phyloP scores from a whole-genome alignment of 371 early-diverging fungal genomes.

The Conidiobolus coronatus region DNA sequence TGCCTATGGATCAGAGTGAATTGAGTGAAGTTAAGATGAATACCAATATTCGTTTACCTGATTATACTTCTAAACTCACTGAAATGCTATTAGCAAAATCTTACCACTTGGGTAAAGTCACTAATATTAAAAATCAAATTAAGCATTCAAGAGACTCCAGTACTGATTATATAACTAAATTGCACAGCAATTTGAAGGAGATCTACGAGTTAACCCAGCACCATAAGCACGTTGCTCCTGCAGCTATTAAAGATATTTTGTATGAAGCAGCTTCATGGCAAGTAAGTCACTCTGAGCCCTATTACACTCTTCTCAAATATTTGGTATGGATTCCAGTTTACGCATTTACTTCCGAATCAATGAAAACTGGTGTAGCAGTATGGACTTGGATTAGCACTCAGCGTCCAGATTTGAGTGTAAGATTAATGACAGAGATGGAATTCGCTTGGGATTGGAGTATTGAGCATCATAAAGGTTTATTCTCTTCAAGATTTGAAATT shows the following conservation, averaged over 20 bases:
- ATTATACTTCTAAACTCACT: not conserved
- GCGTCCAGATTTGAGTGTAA: conserved; percentile 39
- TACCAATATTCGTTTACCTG: not conserved
- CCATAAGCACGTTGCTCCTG: conserved; percentile 12
- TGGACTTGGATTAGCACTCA: conserved; percentile 77
- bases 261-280: conserved; percentile 17
- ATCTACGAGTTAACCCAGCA: conserved; percentile 36
- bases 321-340: conserved; percentile 69
- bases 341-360: conserved; percentile 46
- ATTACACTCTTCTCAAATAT: conserved; percentile 49
- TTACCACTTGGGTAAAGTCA: not conserved
- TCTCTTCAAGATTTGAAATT: conserved; percentile 25
- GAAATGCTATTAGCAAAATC: conserved; percentile 1
- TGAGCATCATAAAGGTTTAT: conserved; percentile 49
- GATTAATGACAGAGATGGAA: conserved; percentile 57
- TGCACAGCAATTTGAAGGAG: conserved; percentile 20
- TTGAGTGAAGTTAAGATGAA: no score
- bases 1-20: not conserved
- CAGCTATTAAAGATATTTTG: conserved; percentile 18
- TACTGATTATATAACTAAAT: no score
- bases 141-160: no score
- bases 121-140: no score
- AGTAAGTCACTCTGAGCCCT: conserved; percentile 8
- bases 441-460: conserved; percentile 69
- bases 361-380: conserved; percentile 53